phyloP scores from a whole-genome alignment of 2,329 filamentous ascomycete genomes.

The Ilyonectria robusta region DNA sequence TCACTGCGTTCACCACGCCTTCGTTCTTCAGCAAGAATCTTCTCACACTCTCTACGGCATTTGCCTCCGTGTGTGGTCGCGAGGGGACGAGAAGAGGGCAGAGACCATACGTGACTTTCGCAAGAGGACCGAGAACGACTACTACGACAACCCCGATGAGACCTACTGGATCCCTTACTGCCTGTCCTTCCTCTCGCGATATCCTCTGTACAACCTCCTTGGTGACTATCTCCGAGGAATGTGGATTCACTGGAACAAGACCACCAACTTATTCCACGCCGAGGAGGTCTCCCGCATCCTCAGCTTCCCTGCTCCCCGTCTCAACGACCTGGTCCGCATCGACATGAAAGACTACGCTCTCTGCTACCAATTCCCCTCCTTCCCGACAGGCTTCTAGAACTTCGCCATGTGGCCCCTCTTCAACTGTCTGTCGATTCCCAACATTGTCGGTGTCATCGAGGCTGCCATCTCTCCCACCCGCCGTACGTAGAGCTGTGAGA shows the following conservation, averaged over 20 bases:
- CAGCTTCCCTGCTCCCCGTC: slow-evolving; percentile 94
- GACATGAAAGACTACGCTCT: slow-evolving; percentile 99
- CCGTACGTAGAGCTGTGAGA: too few relatives aligned
- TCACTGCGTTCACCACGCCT: slow-evolving; percentile 97
- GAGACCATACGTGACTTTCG: slow-evolving; percentile 97
- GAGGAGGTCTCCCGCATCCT: slow-evolving; percentile 98
- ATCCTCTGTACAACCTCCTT: slow-evolving; percentile 95
- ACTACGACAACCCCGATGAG: slow-evolving; percentile 94
- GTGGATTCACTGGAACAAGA: slow-evolving; percentile 99
- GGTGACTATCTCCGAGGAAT: slow-evolving; percentile 98
- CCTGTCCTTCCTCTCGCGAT: slow-evolving; percentile 95
- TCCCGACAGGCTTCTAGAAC: slow-evolving; percentile 98
- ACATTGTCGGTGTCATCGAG: slow-evolving; percentile 97
- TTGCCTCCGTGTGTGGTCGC: slow-evolving; percentile 96
- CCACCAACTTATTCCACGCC: slow-evolving; percentile 98
- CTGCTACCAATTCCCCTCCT: slow-evolving; percentile 99
- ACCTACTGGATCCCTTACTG: slow-evolving; percentile 99
- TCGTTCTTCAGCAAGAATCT: slow-evolving; percentile 97
- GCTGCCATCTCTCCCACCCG: slow-evolving; percentile 96
- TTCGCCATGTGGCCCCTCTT: slow-evolving; percentile 99
- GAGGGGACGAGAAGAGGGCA: slow-evolving; percentile 96
- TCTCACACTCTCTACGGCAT: slow-evolving; percentile 99
- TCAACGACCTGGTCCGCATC: slow-evolving; percentile 97
- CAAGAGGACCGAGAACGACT: slow-evolving; percentile 94
- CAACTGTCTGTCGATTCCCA: slow-evolving; percentile 95